These are phyloP conservation scores for Curvularia sp. DNA, from an alignment of 2,329 filamentous ascomycete genomes.

Conservation along the genomic window DNA sequence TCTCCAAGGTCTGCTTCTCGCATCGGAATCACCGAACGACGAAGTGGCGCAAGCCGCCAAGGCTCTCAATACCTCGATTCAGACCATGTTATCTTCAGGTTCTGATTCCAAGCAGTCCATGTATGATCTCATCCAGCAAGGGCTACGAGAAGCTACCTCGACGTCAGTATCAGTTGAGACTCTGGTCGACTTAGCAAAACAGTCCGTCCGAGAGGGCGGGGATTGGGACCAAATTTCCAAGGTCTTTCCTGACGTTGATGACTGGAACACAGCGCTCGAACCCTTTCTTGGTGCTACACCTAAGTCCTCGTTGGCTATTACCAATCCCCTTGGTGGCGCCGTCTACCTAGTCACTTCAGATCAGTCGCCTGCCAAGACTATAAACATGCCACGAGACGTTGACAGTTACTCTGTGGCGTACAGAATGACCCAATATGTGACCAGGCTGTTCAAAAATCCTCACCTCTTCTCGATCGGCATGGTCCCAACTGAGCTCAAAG, in stretches of 20 bases:
- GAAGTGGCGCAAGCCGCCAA: constrained; percentile 56
- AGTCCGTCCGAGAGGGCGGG: constrained; percentile 51
- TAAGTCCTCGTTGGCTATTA: constrained; percentile 73
- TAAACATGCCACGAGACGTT: constrained; percentile 64
- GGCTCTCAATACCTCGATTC: constrained; percentile 48
- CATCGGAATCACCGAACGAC: constrained; percentile 62
- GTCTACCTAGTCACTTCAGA: constrained; percentile 65
- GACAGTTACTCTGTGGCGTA: constrained; percentile 75
- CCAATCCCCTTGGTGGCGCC: constrained; percentile 73
- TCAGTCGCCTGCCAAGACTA: constrained; percentile 26
- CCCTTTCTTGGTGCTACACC: constrained; percentile 62
- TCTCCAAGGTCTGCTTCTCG: constrained; percentile 59
- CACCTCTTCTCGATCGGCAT: constrained; percentile 47
- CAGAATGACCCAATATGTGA: constrained; percentile 75
- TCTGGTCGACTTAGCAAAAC: constrained; percentile 61
- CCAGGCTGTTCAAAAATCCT: constrained; percentile 61
- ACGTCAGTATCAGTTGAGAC: constrained; percentile 60
- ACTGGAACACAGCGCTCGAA: constrained; percentile 71
- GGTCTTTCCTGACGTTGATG: constrained; percentile 68
- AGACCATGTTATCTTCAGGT: constrained; percentile 47
- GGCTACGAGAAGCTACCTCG: constrained; percentile 55
- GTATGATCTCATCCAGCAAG: constrained; percentile 61
- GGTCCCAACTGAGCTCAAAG: constrained; percentile 30
- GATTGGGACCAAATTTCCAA: constrained; percentile 42
- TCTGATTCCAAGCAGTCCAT: constrained; percentile 54